Evolutionary conservation across 495 filamentous ascomycete species (phyloP).

Genomic region (Xylaria palmicola): DNA sequence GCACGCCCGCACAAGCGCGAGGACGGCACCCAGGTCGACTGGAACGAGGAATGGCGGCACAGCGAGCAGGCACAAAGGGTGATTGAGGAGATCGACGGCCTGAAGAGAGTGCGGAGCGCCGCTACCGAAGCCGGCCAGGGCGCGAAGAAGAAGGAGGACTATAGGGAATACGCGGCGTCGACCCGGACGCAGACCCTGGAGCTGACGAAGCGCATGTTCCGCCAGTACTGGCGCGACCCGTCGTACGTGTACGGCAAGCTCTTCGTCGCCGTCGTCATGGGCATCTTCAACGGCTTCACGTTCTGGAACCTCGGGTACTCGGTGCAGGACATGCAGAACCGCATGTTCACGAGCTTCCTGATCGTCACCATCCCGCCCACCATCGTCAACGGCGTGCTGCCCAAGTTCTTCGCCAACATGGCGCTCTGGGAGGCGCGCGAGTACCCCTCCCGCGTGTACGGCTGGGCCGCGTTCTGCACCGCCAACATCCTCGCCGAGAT

Average conservation of each 20-base stretch:
- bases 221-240: constrained; percentile 78
- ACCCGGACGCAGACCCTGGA: constrained; percentile 42
- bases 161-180: constrained; percentile 39
- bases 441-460: constrained; percentile 73
- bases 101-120: constrained; percentile 45
- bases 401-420: constrained; percentile 79
- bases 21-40: constrained; percentile 76
- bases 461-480: constrained; percentile 79
- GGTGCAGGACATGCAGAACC: constrained; percentile 71
- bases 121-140: constrained; percentile 35
- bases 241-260: constrained; percentile 69
- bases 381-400: constrained; percentile 70
- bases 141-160: constrained; percentile 1
- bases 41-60: constrained; percentile 75
- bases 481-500: constrained; percentile 77
- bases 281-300: constrained; percentile 82
- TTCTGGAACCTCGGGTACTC: constrained; percentile 73
- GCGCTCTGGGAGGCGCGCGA: constrained; percentile 75
- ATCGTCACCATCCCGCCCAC: constrained; percentile 74
- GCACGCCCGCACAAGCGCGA: constrained; percentile 63
- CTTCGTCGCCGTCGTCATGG: constrained; percentile 54
- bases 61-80: constrained; percentile 65
- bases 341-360: constrained; percentile 75
- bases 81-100: constrained; percentile 66
- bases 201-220: constrained; percentile 63